Percentiles rank a stretch among this genome's conserved stretches.
These are phyloP conservation scores for Aspergillus clavatus DNA, from an alignment of 2,329 filamentous ascomycete species.

Conservation along the genomic window DNA sequence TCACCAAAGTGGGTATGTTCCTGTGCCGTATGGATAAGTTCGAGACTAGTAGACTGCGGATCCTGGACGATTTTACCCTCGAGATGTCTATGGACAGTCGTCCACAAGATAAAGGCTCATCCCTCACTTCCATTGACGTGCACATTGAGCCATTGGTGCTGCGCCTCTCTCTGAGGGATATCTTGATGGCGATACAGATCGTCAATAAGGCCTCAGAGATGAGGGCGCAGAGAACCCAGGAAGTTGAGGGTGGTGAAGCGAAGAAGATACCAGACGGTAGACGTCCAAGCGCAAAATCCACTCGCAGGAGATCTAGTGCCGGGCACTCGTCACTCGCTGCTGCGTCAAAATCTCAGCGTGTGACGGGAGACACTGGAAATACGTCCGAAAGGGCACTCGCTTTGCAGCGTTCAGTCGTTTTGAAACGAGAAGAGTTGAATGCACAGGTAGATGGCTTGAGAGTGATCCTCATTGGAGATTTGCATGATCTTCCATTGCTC, in stretches of 20 bases:
- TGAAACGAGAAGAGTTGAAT: slow-evolving; percentile 75
- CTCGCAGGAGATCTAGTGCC: slow-evolving; percentile 47
- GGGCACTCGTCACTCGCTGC: slow-evolving; percentile 42
- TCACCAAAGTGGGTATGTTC: slow-evolving; percentile 96
- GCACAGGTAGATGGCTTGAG: slow-evolving; percentile 82
- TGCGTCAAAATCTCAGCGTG: slow-evolving; percentile 42
- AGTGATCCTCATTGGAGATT: slow-evolving; percentile 88
- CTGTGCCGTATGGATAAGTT: slow-evolving; percentile 97
- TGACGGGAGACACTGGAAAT: slow-evolving; percentile 40
- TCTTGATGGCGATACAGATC: slow-evolving; percentile 88
- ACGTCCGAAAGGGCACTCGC: slow-evolving; percentile 34
- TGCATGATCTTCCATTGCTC: slow-evolving; percentile 90
- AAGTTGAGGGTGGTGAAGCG: slow-evolving; percentile 50
- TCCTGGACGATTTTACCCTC: slow-evolving; percentile 93
- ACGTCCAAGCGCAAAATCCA: slow-evolving; percentile 30
- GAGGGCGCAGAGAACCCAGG: slow-evolving; percentile 51
- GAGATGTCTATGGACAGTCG: slow-evolving; percentile 80
- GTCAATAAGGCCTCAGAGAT: slow-evolving; percentile 85
- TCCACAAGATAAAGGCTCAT: slow-evolving; percentile 54
- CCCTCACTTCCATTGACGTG: slow-evolving; percentile 72
- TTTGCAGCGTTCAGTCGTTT: slow-evolving; percentile 46
- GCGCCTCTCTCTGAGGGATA: slow-evolving; percentile 86
- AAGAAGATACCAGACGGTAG: slow-evolving; percentile 47
- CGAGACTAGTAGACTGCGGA: slow-evolving; percentile 80
- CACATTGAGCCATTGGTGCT: slow-evolving; percentile 89